Evolutionary conservation across 441 rosid species (phyloP).

Genomic region (Aquilaria agallochum): DNA sequence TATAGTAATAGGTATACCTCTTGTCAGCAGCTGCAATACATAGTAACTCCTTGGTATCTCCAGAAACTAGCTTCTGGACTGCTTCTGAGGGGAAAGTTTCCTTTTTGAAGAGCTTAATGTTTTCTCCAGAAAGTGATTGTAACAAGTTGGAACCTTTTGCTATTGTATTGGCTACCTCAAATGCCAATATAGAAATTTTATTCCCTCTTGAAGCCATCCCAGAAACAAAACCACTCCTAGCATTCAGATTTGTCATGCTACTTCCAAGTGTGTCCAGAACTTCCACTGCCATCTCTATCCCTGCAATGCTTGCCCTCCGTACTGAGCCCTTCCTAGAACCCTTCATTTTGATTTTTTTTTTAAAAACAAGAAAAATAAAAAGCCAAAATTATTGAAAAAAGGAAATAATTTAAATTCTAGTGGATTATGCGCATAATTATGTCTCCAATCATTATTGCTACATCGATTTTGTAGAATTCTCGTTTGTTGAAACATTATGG

Average conservation of each 20-base stretch:
- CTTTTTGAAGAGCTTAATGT: constrained; percentile 41
- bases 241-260: constrained; percentile 63
- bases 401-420: no score
- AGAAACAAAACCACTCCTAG: constrained; percentile 46
- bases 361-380: no score
- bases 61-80: constrained; percentile 55
- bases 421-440: no score
- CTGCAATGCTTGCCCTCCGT: constrained; percentile 40
- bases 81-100: constrained; percentile 49
- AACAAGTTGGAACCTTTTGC: constrained; percentile 70
- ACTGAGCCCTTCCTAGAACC: no score
- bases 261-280: constrained; percentile 79
- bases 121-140: constrained; percentile 50
- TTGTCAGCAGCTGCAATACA: constrained; percentile 54
- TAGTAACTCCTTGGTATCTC: constrained; percentile 50
- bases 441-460: no score
- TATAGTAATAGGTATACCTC: constrained; percentile 30
- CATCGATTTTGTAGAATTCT: no score
- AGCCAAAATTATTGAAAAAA: no score
- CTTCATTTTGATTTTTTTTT: no score
- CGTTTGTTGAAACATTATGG: no score
- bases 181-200: constrained; percentile 57
- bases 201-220: constrained; percentile 55
- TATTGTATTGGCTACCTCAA: constrained; percentile 71
- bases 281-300: constrained; percentile 58